phyloP scores from a whole-genome alignment of 352 stramenopile species.

The Pythium sukuiense region DNA sequence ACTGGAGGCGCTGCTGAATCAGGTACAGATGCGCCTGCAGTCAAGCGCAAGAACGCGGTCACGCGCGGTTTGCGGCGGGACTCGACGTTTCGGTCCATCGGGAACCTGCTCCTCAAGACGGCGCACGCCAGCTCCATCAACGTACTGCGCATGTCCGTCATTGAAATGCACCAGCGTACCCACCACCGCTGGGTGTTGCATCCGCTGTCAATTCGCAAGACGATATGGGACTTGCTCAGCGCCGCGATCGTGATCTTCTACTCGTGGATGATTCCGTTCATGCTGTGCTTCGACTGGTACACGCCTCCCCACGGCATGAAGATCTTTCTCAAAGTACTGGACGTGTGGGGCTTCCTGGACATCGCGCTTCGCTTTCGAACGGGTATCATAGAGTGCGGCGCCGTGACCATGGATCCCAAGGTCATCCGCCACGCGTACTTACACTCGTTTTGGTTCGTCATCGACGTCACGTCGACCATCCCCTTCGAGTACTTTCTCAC shows the following conservation, averaged over 20 bases:
- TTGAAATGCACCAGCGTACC: slow-evolving; percentile 54
- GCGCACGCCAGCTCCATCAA: slow-evolving; percentile 36
- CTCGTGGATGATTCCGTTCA: slow-evolving; percentile 72
- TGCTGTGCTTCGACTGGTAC: slow-evolving; percentile 74
- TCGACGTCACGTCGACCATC: slow-evolving; percentile 56
- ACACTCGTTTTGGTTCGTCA: slow-evolving; percentile 59
- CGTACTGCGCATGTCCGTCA: slow-evolving; percentile 61
- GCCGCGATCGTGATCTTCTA: slow-evolving; percentile 63
- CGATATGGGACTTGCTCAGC: slow-evolving; percentile 58
- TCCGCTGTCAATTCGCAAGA: slow-evolving; percentile 49
- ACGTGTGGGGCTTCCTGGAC: slow-evolving; percentile 50
- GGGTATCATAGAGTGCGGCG: slow-evolving; percentile 55
- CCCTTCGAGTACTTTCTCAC: slow-evolving; percentile 61
- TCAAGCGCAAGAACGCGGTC: slow-evolving; percentile 25
- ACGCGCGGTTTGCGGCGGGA: slow-evolving; percentile 21
- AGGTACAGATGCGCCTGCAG: neutral
- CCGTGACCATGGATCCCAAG: slow-evolving; percentile 54
- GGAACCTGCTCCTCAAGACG: slow-evolving; percentile 29
- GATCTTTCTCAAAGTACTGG: slow-evolving; percentile 46
- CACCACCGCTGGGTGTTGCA: slow-evolving; percentile 55
- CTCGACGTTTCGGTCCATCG: slow-evolving; percentile 30
- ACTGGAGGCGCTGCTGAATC: no score
- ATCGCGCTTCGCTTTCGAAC: slow-evolving; percentile 60
- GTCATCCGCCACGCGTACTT: slow-evolving; percentile 49
- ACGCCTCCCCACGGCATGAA: slow-evolving; percentile 21